These are phyloP conservation scores for Colletotrichum sublineola DNA, from an alignment of 2,329 filamentous ascomycete genomes.

Conservation along the genomic window DNA sequence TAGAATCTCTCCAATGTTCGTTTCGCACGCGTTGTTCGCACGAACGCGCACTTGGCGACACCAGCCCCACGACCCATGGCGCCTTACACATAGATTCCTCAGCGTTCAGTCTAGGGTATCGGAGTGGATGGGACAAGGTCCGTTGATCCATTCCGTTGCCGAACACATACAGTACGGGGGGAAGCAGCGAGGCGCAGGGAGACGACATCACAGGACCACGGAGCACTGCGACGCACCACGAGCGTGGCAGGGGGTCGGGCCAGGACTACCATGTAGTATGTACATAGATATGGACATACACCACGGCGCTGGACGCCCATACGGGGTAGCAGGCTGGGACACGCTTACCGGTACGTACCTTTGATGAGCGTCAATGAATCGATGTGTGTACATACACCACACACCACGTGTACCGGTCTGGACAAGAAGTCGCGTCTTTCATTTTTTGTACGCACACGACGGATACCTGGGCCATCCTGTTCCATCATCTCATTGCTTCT, in stretches of 20 bases:
- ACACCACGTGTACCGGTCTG: not conserved
- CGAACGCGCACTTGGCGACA: not conserved
- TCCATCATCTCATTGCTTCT: not conserved
- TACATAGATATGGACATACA: not conserved
- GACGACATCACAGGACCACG: constrained; percentile 41
- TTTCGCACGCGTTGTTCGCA: not conserved
- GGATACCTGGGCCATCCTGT: not conserved
- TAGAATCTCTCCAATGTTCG: not conserved
- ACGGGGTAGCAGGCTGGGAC: constrained; percentile 10
- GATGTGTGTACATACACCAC: not conserved
- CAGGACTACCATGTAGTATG: not conserved
- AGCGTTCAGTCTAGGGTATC: constrained; percentile 15
- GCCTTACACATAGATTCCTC: constrained; percentile 38
- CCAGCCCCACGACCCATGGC: constrained; percentile 11
- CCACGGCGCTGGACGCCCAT: not conserved
- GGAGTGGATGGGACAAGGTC: constrained; percentile 25
- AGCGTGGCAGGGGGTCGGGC: constrained; percentile 23
- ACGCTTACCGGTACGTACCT: constrained; percentile 11
- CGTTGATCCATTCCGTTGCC: constrained; percentile 33
- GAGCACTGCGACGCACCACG: constrained; percentile 34
- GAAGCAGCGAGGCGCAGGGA: constrained; percentile 36
- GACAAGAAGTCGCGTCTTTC: not conserved
- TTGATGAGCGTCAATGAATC: not conserved
- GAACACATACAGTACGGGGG: constrained; percentile 20
- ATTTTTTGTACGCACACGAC: not conserved